These are phyloP conservation scores for Jacaranda copaia DNA, from an alignment of 257 asterid species.

Conservation along the genomic window DNA sequence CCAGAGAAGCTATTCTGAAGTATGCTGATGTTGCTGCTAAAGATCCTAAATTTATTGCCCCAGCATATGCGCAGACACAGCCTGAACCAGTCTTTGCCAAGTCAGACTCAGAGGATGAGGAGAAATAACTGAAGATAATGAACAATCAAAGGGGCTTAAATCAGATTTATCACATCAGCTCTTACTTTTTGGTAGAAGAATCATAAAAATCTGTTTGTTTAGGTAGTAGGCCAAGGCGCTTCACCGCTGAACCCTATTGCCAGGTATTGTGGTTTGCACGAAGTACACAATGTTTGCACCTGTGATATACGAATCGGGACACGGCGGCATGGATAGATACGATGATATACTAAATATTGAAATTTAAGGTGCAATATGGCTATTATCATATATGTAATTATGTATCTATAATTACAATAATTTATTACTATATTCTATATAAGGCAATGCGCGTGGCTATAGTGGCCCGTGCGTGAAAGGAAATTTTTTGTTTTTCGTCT, in stretches of 20 bases:
- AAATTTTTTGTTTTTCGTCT: too few relatives aligned
- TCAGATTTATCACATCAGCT: not conserved
- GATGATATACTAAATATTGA: too few relatives aligned
- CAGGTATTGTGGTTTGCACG: too few relatives aligned
- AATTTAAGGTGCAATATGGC: too few relatives aligned
- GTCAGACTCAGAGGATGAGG: conserved; percentile 92
- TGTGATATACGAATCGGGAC: not conserved
- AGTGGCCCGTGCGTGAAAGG: too few relatives aligned
- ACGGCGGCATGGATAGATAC: too few relatives aligned
- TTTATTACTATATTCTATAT: too few relatives aligned
- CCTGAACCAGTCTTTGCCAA: conserved; percentile 79
- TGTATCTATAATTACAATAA: too few relatives aligned
- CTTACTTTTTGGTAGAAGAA: not conserved
- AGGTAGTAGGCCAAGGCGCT: not conserved
- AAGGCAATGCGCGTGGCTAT: too few relatives aligned
- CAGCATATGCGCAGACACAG: conserved; percentile 91
- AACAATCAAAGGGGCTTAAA: not conserved
- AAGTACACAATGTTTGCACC: not conserved
- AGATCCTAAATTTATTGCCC: conserved; percentile 92
- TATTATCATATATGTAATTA: too few relatives aligned
- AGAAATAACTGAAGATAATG: conserved; percentile 45
- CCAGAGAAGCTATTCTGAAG: conserved; percentile 94
- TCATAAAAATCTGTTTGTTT: not conserved
- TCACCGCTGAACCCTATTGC: not conserved
- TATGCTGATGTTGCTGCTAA: conserved; percentile 87